These are phyloP conservation scores for Gossypium australe DNA, from an alignment of 345 rosid species.

Conservation along the genomic window DNA sequence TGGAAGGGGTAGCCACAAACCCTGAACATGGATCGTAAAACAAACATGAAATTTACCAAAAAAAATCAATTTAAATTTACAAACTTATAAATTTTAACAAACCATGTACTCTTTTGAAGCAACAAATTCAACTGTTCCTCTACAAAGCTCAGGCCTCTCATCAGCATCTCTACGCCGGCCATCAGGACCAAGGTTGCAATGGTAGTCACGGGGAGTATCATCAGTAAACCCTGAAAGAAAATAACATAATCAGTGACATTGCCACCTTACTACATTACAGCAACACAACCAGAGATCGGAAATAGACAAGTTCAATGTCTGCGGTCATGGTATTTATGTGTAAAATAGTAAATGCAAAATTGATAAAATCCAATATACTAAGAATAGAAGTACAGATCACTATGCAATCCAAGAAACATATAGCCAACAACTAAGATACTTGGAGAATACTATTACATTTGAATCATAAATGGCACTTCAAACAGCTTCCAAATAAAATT, in stretches of 20 bases:
- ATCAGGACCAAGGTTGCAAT: conserved; percentile 86
- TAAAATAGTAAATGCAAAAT: conserved; percentile 1
- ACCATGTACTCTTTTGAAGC: conserved; percentile 95
- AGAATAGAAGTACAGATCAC: background rate
- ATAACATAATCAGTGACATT: conserved; percentile 3
- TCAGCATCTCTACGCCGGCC: conserved; percentile 93
- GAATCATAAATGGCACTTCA: background rate
- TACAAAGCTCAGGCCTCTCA: conserved; percentile 93
- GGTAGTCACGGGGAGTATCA: conserved; percentile 84
- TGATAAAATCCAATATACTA: background rate
- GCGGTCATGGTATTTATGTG: conserved; percentile 1
- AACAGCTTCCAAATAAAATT: background rate
- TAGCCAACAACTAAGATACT: background rate
- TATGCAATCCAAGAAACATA: background rate
- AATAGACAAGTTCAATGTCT: conserved; percentile 3
- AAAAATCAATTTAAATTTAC: background rate
- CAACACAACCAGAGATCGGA: background rate
- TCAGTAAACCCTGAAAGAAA: conserved; percentile 62
- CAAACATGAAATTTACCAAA: too few species aligned
- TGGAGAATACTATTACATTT: conserved; percentile 4
- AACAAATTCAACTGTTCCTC: conserved; percentile 92
- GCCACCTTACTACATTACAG: conserved; percentile 1
- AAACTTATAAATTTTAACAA: conserved; percentile 21
- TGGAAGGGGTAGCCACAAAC: too few species aligned
- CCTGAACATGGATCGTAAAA: too few species aligned